phyloP scores from a whole-genome alignment of 2,329 filamentous ascomycete genomes.

The Epichloe sibirici region DNA sequence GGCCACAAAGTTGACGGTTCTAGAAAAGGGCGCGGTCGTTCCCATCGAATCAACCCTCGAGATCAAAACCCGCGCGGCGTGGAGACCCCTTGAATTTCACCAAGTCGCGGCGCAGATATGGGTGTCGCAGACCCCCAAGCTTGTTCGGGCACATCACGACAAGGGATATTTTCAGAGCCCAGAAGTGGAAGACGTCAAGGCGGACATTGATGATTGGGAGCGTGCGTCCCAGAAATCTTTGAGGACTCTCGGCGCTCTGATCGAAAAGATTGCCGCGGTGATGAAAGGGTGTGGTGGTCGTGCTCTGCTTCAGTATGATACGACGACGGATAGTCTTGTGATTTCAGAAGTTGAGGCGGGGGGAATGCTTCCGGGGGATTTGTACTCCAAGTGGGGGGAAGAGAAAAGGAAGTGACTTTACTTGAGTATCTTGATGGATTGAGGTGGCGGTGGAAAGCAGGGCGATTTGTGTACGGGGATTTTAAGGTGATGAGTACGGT shows the following conservation, averaged over 20 bases:
- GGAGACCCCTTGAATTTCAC: conserved; percentile 20
- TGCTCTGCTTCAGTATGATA: not conserved
- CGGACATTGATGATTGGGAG: conserved; percentile 24
- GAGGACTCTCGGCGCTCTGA: conserved; percentile 19
- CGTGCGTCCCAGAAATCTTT: conserved; percentile 18
- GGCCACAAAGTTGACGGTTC: conserved; percentile 18
- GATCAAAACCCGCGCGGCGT: conserved; percentile 29
- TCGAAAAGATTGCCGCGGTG: conserved; percentile 10
- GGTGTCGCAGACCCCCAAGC: conserved; percentile 33
- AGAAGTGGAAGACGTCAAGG: conserved; percentile 20
- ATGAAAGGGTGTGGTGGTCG: not conserved
- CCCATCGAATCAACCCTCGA: conserved; percentile 27
- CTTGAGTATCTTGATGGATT: not conserved
- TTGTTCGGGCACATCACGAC: conserved; percentile 31
- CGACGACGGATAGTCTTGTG: not conserved
- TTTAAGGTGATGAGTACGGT: too few relatives aligned
- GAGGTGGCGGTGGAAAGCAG: not conserved
- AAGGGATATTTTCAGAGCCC: conserved; percentile 22
- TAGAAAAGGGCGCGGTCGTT: conserved; percentile 18
- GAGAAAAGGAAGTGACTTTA: not conserved
- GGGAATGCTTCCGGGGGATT: not conserved
- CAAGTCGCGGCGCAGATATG: conserved; percentile 30
- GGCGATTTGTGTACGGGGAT: too few relatives aligned
- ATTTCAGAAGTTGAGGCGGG: not conserved
- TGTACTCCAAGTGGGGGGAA: conserved; percentile 3